phyloP scores from a whole-genome alignment of 2,329 filamentous ascomycete genomes.

The Parascedosporium putredinis region DNA sequence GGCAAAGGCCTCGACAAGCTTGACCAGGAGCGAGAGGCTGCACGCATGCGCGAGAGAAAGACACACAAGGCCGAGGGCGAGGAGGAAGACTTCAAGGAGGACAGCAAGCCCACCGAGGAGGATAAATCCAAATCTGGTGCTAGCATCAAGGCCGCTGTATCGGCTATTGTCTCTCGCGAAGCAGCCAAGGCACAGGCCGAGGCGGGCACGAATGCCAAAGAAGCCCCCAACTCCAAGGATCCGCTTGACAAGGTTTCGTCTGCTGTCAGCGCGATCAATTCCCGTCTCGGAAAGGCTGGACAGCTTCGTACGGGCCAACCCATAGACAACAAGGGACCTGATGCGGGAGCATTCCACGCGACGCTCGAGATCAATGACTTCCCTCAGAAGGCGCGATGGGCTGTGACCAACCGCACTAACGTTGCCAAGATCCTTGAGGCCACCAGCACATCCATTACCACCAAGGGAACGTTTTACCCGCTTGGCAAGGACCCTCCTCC shows the following conservation, averaged over 20 bases:
- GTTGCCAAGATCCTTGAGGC: constrained; percentile 95
- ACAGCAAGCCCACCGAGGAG: constrained; percentile 59
- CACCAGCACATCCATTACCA: constrained; percentile 92
- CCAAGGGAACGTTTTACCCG: constrained; percentile 85
- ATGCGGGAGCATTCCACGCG: constrained; percentile 92
- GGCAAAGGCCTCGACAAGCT: constrained; percentile 88
- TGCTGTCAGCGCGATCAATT: constrained; percentile 86
- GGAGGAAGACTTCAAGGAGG: constrained; percentile 73
- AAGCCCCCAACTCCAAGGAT: constrained; percentile 41
- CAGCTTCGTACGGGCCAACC: constrained; percentile 85
- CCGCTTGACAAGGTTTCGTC: constrained; percentile 77
- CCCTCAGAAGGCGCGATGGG: constrained; percentile 96
- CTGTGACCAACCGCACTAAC: constrained; percentile 95
- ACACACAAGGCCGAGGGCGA: constrained; percentile 82
- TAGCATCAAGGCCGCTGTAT: constrained; percentile 52
- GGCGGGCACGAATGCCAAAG: constrained; percentile 14
- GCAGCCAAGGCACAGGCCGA: constrained; percentile 31
- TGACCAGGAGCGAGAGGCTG: constrained; percentile 81
- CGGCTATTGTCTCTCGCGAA: constrained; percentile 44
- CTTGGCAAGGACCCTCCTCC: constrained; percentile 68
- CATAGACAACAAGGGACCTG: constrained; percentile 96
- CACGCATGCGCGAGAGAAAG: constrained; percentile 76
- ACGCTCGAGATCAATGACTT: constrained; percentile 99
- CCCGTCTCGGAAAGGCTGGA: constrained; percentile 77
- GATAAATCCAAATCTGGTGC: constrained; percentile 61